Conservation (phyloP, 1,284 basidiomycete species). For the Kwoniella shivajii region DNA sequence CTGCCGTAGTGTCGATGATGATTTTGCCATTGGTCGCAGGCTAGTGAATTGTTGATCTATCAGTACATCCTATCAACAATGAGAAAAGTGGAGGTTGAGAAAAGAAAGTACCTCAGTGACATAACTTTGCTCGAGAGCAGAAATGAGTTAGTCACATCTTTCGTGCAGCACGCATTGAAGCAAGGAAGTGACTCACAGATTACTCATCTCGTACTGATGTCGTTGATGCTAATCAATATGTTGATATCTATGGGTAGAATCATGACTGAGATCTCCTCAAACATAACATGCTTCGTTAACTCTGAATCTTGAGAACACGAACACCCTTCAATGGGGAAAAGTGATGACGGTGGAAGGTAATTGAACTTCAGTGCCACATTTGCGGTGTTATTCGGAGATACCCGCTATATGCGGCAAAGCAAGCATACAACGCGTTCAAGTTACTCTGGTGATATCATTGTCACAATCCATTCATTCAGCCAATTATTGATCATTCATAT, state of each 20-base stretch:
- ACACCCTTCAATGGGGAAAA: neutral
- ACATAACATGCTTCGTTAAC: too few species aligned
- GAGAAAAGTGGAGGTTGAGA: neutral
- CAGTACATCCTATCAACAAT: neutral
- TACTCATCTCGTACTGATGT: constrained; percentile 27
- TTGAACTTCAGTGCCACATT: neutral
- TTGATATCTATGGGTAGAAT: too few species aligned
- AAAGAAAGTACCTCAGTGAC: constrained; percentile 42
- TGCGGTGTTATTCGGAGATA: constrained; percentile 12
- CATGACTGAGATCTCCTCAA: too few species aligned
- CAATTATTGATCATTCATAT: too few species aligned
- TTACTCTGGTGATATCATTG: too few species aligned
- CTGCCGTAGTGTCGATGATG: constrained; percentile 84
- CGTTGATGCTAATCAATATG: too few species aligned
- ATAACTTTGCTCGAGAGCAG: constrained; percentile 30
- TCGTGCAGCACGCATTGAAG: too few species aligned
- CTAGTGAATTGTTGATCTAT: constrained; percentile 20
- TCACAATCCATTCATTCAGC: too few species aligned
- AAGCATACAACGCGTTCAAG: too few species aligned
- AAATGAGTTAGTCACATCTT: neutral
- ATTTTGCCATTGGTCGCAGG: constrained; percentile 77
- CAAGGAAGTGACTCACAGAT: constrained; percentile 38
- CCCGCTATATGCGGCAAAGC: neutral
- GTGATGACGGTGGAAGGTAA: constrained; percentile 9
- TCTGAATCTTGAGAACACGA: too few species aligned